Evolutionary conservation across 176 grass and related monocot genomes (phyloP), one percentile per base, ranked within the genome.

Genomic region (Juncus effusus): DNA sequence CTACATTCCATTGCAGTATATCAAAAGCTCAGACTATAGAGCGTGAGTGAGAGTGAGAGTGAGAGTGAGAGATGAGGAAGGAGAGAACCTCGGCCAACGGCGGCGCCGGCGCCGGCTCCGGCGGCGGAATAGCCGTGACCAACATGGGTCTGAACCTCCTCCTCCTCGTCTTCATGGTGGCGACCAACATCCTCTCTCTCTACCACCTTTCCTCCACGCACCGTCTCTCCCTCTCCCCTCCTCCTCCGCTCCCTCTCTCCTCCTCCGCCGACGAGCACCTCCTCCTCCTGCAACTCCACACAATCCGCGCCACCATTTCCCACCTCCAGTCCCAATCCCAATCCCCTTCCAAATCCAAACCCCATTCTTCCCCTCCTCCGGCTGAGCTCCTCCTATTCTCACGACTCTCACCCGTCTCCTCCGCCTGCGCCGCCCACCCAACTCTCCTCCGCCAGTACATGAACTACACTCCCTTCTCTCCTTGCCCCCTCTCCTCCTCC

Each of bases 151-250:
- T 96, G 2, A 91, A 96, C 74, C 84, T 81, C 7, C 42, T 91
- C 44, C 82, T 91, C 53, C 74, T 96, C 4, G 58, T 96, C 5
- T 86, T 84, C 65, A 90, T 96, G 84, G 79, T 96, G n/a, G 82
- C 87, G 76, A 91, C 87, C 79, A 96, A 96, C 66, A 77, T 90
- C 67, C 79, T 96, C 61, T 90, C 91, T 63, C 77, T 96, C 37
- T 96, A 96, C 91, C 84, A 90, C 76, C 91, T 96, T 76, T 90
- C 87, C 79, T 79, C 80, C 36, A 72, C 67, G 35, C 66, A 68
- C 67, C 62, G 16, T 42, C 39, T 41, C 80, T 45, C 42, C 65
- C 63, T 59, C 14, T 69, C 81, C 75, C 73, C 47, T 38, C 73
- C 40, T 60, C 73, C 16, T 61, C 42, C 62, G 16, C 42, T 50